Evolutionary conservation across 2,329 filamentous ascomycete species (phyloP), one percentile per base, ranked within the genome.

Genomic region (Septoria petroselini): DNA sequence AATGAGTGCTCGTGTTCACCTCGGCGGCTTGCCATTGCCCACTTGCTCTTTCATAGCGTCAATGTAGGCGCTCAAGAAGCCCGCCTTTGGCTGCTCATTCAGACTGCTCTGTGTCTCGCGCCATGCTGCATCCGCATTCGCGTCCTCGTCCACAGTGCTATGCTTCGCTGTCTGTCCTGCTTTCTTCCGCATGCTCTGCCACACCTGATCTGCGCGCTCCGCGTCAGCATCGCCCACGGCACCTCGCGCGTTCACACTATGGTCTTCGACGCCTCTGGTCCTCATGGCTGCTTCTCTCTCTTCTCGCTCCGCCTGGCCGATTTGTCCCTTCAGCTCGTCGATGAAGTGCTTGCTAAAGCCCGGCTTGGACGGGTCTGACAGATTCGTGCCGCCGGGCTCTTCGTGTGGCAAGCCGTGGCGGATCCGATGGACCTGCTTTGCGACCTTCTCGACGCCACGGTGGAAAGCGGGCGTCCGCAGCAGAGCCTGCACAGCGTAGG

Each of bases 401-500:
- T 70, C 71, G 8, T 66, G 71, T 50, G 78, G 74, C 37, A 74
- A 73, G 40, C 74, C 75, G 53, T 76, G 66, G 14, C 65, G 65
- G 11, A 76, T 58, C 25, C 68, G 64, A 54, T 74, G 70, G 50
- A 77, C 70, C 49, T 65, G 66, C 52, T 68, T 70, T 41, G 80
- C 77, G 9, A 77, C 70, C 48, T 71, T 72, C 18, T 75, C 72
- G 14, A 82, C 76, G 19, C 61, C 70, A 46, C 73, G 71, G 59
- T 82, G 79, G 68, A 82, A 82, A 29, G 71, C 63, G 2, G 76
- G 76, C 46, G 76, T 80, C 45, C 69, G 67, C 34, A 82, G 71
- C 47, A 82, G 73, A 71, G 78, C 61, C 33, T 62, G 55, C 7
- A 60, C 62, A 41, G 55, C 50, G 53, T 61, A 61, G 50, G 70